Conservation (phyloP, 2,329 filamentous ascomycete species). For the Aspergillus pseudoviridinutans region DNA sequence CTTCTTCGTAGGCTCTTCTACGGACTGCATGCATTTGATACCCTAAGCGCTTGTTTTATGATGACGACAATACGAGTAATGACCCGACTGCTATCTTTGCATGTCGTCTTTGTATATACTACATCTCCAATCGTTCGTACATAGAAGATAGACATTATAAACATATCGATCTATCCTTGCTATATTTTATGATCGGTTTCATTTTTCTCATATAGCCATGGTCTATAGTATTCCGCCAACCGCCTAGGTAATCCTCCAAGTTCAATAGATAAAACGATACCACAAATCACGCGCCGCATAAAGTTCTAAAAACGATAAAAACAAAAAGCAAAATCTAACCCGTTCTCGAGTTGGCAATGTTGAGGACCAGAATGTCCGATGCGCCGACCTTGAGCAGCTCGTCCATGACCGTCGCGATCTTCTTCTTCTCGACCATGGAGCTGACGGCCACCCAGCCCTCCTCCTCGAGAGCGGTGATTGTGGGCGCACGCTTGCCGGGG, state of each 20-base stretch:
- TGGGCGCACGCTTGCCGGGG: constrained; percentile 89
- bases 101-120: not conserved
- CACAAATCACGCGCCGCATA: constrained; percentile 5
- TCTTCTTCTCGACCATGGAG: constrained; percentile 87
- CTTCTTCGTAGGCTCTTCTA: constrained; percentile 1
- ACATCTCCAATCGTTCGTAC: not conserved
- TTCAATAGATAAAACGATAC: constrained; percentile 5
- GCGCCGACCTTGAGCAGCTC: constrained; percentile 71
- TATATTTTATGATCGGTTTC: not conserved
- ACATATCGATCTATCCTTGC: not conserved
- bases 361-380: constrained; percentile 77
- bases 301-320: constrained; percentile 1
- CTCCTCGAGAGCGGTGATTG: constrained; percentile 82
- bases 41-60: constrained; percentile 1
- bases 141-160: constrained; percentile 1
- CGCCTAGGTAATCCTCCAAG: not conserved
- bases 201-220: not conserved
- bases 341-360: constrained; percentile 75
- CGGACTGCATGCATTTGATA: not conserved
- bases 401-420: constrained; percentile 83
- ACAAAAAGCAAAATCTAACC: constrained; percentile 20
- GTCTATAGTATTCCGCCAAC: not conserved
- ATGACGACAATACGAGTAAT: constrained; percentile 4
- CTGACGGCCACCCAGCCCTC: constrained; percentile 92
- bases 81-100: not conserved